phyloP scores from a whole-genome alignment of 371 early-diverging fungal genomes.

The Funneliformis caledonium region DNA sequence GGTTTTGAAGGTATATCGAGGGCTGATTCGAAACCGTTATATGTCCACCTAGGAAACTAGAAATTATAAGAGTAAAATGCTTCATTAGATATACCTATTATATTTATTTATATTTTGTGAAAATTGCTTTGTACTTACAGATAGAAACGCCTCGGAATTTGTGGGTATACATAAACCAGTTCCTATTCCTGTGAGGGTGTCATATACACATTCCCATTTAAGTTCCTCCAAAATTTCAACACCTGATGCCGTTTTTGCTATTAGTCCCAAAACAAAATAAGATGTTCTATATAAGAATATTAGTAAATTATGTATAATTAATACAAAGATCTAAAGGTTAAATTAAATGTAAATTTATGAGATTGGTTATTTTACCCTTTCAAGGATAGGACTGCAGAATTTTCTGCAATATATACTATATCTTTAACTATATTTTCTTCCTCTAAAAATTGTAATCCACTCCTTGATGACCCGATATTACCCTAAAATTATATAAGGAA shows the following conservation, averaged over 20 bases:
- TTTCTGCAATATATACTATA: conserved; percentile 72
- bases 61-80: background rate
- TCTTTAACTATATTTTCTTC: conserved; percentile 73
- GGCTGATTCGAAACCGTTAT: conserved; percentile 53
- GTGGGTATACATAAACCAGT: conserved; percentile 72
- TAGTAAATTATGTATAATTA: background rate
- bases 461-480: conserved; percentile 74
- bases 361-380: conserved; percentile 63
- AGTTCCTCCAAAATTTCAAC: conserved; percentile 72
- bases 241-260: conserved; percentile 72
- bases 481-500: conserved; percentile 52
- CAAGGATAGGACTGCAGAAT: conserved; percentile 70
- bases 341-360: background rate
- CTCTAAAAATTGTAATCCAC: conserved; percentile 72
- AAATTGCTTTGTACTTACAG: conserved; percentile 50
- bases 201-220: conserved; percentile 78
- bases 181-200: conserved; percentile 55
- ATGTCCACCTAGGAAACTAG: conserved; percentile 70
- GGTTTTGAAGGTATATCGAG: conserved; percentile 53
- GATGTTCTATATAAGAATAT: conserved; percentile 64
- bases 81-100: background rate
- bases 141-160: conserved; percentile 61
- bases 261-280: conserved; percentile 75
- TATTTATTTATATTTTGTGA: background rate
- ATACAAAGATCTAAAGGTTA: background rate